Evolutionary conservation across 352 stramenopile species (phyloP), one percentile per base, ranked within the genome.

Genomic region (Phytopythium oedochilum): DNA sequence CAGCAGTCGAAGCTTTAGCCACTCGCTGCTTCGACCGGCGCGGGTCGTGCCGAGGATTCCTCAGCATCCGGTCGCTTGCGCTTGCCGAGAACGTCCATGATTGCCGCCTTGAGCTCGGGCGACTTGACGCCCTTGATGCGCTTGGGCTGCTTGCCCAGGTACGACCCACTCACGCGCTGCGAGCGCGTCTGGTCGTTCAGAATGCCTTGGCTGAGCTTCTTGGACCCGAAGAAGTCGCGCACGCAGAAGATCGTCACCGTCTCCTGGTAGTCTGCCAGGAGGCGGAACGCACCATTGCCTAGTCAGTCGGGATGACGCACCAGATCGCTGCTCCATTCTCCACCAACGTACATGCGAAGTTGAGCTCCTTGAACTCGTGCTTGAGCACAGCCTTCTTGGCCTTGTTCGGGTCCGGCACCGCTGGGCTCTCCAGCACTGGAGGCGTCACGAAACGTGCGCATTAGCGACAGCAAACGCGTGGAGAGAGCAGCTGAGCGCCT

Each of bases 201-300:
- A 32, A 90, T 69, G 39, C 74, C 61, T 49, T 90, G 83, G 31
- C 78, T 88, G 45, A 92, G 57, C 48, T 86, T 84, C 49, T 85
- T 88, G 44, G 68, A 73, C 40, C 73, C 58, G 55, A 89, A 90
- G 42, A 90, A 90, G 60, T 92, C 83, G 11, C 61, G 55, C 38
- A 85, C 61, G 49, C 79, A 89, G 53, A 92, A 92, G 35, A 92
- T 66, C 38, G 78, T 86, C 34, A 92, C 79, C 0, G 83, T 92
- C 59, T 92, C 83, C 20, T 74, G 73, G 36, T 90, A 90, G 52
- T 90, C 83, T 92, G 31, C 8, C 7, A n/a, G n/a, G 6, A 44
- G 36, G 20, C 20, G 5, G 42, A 15, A 8, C 53, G 28, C 42
- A 32, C 35, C 18, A 20, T 36, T 44, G 34, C 15, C 39, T 2